Evolutionary conservation across 805 yeast genomes (phyloP).

Genomic region (Ogataea neopini): DNA sequence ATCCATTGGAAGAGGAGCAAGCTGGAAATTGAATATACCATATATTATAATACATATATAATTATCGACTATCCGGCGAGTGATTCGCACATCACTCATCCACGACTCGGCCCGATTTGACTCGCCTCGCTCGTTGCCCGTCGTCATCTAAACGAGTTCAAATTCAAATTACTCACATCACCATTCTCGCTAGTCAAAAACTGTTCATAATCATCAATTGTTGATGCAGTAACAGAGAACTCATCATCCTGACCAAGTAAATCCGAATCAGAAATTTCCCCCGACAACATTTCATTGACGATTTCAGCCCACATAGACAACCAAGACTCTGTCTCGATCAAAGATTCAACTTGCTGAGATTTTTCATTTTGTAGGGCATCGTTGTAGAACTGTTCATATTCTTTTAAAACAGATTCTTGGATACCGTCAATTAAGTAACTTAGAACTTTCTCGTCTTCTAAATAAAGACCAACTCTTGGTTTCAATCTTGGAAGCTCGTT

Average conservation of each 20-base stretch:
- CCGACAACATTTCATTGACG: slow-evolving; percentile 34
- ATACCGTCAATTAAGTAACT: slow-evolving; percentile 61
- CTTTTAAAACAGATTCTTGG: slow-evolving; percentile 57
- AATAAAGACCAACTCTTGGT: slow-evolving; percentile 51
- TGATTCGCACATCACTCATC: too few species aligned
- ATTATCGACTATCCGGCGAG: too few species aligned
- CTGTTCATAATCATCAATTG: slow-evolving; percentile 16
- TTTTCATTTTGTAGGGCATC: slow-evolving; percentile 29
- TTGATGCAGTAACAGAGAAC: slow-evolving; percentile 10
- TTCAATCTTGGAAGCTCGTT: slow-evolving; percentile 58
- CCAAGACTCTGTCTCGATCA: slow-evolving; percentile 68
- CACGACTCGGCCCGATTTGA: too few species aligned
- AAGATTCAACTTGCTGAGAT: slow-evolving; percentile 40
- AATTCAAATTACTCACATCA: slow-evolving; percentile 25
- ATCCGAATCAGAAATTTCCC: slow-evolving; percentile 17
- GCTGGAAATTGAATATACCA: background rate
- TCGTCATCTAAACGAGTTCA: slow-evolving; percentile 15
- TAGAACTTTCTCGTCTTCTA: slow-evolving; percentile 55
- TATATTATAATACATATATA: too few species aligned
- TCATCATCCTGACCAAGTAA: slow-evolving; percentile 15
- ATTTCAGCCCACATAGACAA: slow-evolving; percentile 38
- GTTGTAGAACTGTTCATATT: slow-evolving; percentile 56
- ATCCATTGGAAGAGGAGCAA: slow-evolving; percentile 59
- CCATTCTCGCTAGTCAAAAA: slow-evolving; percentile 23
- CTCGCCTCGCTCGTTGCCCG: too few species aligned